Percentiles rank a stretch among this genome's conserved stretches.
These are phyloP conservation scores for Erucastrum elatum DNA, from an alignment of 345 rosid species.

Conservation along the genomic window DNA sequence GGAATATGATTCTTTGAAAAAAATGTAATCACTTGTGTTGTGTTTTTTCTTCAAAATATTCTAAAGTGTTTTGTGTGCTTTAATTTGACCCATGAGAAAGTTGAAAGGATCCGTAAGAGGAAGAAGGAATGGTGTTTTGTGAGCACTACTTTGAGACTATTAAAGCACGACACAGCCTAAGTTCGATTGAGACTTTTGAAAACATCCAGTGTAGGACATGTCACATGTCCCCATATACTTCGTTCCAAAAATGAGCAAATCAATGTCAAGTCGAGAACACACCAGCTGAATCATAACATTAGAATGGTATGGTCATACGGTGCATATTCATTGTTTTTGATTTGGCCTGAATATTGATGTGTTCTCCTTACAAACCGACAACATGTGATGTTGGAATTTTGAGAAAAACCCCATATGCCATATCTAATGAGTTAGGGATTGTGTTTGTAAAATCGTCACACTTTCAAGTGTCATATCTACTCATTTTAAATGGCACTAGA, in stretches of 20 bases:
- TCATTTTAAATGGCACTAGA: not conserved
- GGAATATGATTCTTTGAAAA: slow-evolving; percentile 29
- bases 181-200: not conserved
- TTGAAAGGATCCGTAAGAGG: not conserved
- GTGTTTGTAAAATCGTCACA: not conserved
- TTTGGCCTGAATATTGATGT: not conserved
- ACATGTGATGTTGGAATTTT: not conserved
- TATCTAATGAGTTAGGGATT: not conserved
- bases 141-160: not conserved
- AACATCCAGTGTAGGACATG: not conserved
- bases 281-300: not conserved
- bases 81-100: not conserved
- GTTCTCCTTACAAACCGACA: not conserved
- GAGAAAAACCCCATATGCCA: not conserved
- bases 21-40: not conserved
- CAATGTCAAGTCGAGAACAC: not conserved
- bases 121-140: not conserved
- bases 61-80: not conserved
- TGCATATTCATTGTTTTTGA: not conserved
- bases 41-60: not conserved
- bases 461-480: no score
- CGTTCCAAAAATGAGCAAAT: not conserved
- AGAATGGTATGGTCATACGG: not conserved
- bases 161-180: not conserved
- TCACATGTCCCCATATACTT: not conserved